Percentiles rank a stretch among this genome's conserved stretches.
Conservation (phyloP, 352 stramenopile species). For the Peronospora belbahrii region DNA sequence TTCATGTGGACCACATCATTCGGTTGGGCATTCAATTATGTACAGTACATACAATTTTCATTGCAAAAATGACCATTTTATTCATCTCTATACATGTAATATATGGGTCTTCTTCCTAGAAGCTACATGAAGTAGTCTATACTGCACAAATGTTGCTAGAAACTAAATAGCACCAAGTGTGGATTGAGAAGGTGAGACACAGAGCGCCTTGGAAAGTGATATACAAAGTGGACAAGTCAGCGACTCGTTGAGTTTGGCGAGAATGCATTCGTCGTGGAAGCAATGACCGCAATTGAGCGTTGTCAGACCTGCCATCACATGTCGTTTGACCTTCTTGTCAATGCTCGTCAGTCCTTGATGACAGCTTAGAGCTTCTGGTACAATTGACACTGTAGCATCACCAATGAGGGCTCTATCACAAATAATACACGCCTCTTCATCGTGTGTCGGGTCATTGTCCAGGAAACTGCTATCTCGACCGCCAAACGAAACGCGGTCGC, state of each 20-base stretch:
- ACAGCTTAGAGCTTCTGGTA: conserved; percentile 18
- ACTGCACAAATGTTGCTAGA: not conserved
- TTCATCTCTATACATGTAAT: conserved; percentile 18
- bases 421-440: conserved; percentile 51
- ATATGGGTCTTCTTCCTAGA: no score
- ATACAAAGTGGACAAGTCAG: conserved; percentile 60
- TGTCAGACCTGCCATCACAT: conserved; percentile 43
- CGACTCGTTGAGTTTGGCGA: conserved; percentile 70
- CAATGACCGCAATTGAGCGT: conserved; percentile 74
- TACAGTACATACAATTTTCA: not conserved
- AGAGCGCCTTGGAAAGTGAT: no score
- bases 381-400: conserved; percentile 31
- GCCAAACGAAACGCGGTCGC: conserved; percentile 40
- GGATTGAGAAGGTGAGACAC: conserved; percentile 11
- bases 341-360: conserved; percentile 9
- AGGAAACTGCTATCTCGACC: conserved; percentile 26
- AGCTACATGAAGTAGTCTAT: conserved; percentile 1
- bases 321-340: conserved; percentile 23
- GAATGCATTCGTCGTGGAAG: conserved; percentile 85
- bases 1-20: not conserved
- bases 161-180: conserved; percentile 10
- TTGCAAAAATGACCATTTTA: conserved; percentile 4
- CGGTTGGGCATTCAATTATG: no score
- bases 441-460: conserved; percentile 24
- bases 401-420: conserved; percentile 38